Conservation (phyloP, 306 rosid species). For the Lupinus albus region DNA sequence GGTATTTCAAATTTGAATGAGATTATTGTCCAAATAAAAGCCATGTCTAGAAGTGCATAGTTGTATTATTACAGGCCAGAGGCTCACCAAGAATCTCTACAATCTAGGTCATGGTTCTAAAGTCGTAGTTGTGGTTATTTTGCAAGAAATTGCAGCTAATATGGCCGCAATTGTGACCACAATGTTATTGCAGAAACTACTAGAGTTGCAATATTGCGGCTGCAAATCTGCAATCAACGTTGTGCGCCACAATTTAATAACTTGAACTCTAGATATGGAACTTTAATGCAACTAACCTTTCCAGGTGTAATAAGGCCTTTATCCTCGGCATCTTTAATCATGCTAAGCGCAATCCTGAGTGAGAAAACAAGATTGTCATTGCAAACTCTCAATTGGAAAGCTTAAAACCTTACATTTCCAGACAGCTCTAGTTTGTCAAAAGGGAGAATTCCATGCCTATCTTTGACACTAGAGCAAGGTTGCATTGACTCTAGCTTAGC, state of each 20-base stretch:
- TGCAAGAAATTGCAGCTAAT: no score
- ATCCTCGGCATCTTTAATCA: slow-evolving; percentile 86
- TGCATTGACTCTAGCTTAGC: slow-evolving; percentile 79
- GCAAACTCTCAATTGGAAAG: slow-evolving; percentile 6
- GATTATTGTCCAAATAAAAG: background rate
- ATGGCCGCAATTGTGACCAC: no score
- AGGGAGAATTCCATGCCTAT: slow-evolving; percentile 46
- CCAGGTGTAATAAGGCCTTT: slow-evolving; percentile 82
- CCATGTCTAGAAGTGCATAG: background rate
- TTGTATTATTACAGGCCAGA: background rate
- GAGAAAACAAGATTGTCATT: slow-evolving; percentile 23
- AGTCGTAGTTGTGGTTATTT: no score
- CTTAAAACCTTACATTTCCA: slow-evolving; percentile 17
- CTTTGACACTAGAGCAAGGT: slow-evolving; percentile 77
- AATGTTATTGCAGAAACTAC: no score
- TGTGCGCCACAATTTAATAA: no score
- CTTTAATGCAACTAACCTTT: slow-evolving; percentile 53
- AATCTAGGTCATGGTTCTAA: no score
- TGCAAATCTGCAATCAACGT: no score
- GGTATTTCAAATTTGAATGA: background rate
- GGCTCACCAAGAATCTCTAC: slow-evolving; percentile 4
- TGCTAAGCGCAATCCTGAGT: slow-evolving; percentile 68
- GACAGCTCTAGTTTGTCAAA: slow-evolving; percentile 10
- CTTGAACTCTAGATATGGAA: background rate
- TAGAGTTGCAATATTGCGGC: no score